Evolutionary conservation across 2,329 filamentous ascomycete species (phyloP).

Genomic region (Nigrospora sphaerica): DNA sequence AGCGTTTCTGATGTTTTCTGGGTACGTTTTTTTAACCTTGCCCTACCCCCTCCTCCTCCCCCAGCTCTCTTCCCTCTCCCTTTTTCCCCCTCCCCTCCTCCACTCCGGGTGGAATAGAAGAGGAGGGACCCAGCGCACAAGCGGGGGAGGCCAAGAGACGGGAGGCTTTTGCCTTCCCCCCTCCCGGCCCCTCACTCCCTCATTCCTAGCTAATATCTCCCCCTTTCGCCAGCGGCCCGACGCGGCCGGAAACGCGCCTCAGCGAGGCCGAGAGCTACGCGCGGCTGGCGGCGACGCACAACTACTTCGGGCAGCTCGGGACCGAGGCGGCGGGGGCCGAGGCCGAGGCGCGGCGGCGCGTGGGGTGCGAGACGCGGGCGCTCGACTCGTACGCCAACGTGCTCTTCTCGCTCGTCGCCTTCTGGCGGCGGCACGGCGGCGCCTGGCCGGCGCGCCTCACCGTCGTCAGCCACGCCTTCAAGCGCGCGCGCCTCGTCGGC

Average conservation of each 20-base stretch:
- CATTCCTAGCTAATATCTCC: no score
- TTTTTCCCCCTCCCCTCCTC: no score
- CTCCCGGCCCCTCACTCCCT: no score
- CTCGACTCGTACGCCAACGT: slow-evolving; percentile 85
- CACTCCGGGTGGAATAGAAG: no score
- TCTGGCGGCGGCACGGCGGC: slow-evolving; percentile 41
- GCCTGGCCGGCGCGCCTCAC: slow-evolving; percentile 52
- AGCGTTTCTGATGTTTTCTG: slow-evolving; percentile 63
- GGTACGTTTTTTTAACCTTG: slow-evolving; percentile 35
- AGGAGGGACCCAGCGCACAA: no score
- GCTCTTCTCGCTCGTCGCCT: slow-evolving; percentile 60
- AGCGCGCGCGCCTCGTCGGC: slow-evolving; percentile 53
- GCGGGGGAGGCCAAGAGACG: no score
- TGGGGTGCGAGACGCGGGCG: slow-evolving; percentile 62
- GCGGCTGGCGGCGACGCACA: slow-evolving; percentile 39
- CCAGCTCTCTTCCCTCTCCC: no score
- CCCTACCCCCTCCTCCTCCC: not conserved
- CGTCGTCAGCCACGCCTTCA: slow-evolving; percentile 65
- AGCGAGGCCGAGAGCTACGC: slow-evolving; percentile 61
- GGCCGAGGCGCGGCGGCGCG: slow-evolving; percentile 16
- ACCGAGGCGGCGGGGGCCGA: not conserved
- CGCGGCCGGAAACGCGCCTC: slow-evolving; percentile 45
- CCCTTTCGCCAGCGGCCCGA: slow-evolving; percentile 45
- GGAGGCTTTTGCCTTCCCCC: no score
- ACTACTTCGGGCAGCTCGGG: slow-evolving; percentile 35